Evolutionary conservation across 371 early-diverging fungal genomes (phyloP).

Genomic region (Capniomyces stellatus): DNA sequence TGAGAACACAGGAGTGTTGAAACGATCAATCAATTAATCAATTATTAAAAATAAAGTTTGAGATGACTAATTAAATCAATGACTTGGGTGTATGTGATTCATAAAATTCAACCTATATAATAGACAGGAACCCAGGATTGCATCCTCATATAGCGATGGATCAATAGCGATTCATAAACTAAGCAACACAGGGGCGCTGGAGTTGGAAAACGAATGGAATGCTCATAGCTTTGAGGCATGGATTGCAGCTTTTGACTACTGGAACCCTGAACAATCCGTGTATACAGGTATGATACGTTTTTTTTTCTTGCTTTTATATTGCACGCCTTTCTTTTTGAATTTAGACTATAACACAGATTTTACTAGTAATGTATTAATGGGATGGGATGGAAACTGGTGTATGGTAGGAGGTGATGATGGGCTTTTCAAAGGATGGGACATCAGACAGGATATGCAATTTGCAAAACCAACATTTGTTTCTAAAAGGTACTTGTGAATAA

Average conservation of each 20-base stretch:
- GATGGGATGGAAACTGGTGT: too few relatives aligned
- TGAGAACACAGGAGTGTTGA: too few relatives aligned
- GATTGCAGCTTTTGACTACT: conserved; percentile 72
- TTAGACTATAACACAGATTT: neutral
- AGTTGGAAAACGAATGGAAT: conserved; percentile 24
- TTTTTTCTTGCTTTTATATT: too few relatives aligned
- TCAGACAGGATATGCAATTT: conserved; percentile 27
- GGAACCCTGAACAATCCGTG: conserved; percentile 19
- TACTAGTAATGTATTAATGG: neutral
- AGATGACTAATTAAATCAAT: too few relatives aligned
- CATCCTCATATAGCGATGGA: conserved; percentile 18
- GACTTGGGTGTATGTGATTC: too few relatives aligned
- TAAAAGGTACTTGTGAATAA: conserved; percentile 25
- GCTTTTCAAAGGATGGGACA: conserved; percentile 71
- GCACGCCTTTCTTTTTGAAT: too few relatives aligned
- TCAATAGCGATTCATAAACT: conserved; percentile 14
- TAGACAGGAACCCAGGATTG: conserved; percentile 5
- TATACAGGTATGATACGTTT: conserved; percentile 1
- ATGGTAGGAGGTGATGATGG: conserved; percentile 47
- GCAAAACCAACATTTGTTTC: conserved; percentile 29
- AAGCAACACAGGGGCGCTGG: conserved; percentile 46
- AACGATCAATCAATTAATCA: too few relatives aligned
- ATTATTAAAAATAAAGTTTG: too few relatives aligned
- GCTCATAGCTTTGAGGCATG: conserved; percentile 87
- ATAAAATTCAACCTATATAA: neutral